Evolutionary conservation across 1,284 basidiomycete species (phyloP).

Genomic region (Chondrostereum purpureum): DNA sequence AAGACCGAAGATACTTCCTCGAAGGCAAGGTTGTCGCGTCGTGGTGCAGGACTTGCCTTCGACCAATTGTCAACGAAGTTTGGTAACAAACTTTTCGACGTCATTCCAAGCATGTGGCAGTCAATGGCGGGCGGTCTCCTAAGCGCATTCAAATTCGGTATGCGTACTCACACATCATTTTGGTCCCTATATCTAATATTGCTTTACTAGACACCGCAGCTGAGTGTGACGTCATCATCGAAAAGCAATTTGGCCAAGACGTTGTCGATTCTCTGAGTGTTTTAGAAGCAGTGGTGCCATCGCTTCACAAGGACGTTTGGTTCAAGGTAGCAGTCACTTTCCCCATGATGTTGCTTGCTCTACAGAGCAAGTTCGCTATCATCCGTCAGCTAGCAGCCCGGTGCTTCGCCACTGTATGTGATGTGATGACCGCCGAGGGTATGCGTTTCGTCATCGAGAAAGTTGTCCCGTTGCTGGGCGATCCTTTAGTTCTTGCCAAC

Average conservation of each 20-base stretch:
- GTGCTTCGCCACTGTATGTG: slow-evolving; percentile 84
- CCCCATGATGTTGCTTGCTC: slow-evolving; percentile 68
- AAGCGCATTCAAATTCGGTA: slow-evolving; percentile 63
- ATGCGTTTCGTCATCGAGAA: slow-evolving; percentile 87
- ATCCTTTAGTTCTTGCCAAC: slow-evolving; percentile 71
- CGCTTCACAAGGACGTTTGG: slow-evolving; percentile 70
- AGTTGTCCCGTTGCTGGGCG: slow-evolving; percentile 81
- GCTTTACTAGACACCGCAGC: slow-evolving; percentile 38
- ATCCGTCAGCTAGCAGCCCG: slow-evolving; percentile 84
- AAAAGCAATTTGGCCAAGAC: slow-evolving; percentile 78
- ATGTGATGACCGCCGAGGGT: slow-evolving; percentile 77
- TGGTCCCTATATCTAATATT: slow-evolving; percentile 7
- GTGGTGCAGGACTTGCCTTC: slow-evolving; percentile 87
- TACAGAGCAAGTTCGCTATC: slow-evolving; percentile 83
- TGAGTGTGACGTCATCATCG: slow-evolving; percentile 57
- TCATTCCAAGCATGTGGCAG: slow-evolving; percentile 90
- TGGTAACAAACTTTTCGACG: slow-evolving; percentile 64
- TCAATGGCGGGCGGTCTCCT: slow-evolving; percentile 80
- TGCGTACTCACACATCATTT: slow-evolving; percentile 15
- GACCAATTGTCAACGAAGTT: slow-evolving; percentile 75
- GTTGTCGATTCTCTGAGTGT: slow-evolving; percentile 92
- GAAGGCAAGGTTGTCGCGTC: slow-evolving; percentile 57
- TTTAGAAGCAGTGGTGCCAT: slow-evolving; percentile 75
- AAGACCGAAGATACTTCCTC: slow-evolving; percentile 38
- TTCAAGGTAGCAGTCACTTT: slow-evolving; percentile 68